Conservation (phyloP, 305 asterid genomes). For the Solanum hybrid region DNA sequence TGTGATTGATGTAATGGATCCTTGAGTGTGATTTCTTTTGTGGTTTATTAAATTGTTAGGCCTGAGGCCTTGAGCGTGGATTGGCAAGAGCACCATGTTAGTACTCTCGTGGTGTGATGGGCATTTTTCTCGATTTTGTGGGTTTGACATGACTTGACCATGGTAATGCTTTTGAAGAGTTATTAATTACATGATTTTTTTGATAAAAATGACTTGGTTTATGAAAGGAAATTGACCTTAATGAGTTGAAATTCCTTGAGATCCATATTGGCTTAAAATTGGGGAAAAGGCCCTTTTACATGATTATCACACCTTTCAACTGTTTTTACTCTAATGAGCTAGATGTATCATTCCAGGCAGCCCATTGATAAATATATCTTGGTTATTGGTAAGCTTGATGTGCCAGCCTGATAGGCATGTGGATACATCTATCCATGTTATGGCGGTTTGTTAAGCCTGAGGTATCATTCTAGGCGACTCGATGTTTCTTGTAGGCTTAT, state of each 20-base stretch:
- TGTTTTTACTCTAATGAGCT: neutral
- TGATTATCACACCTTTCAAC: neutral
- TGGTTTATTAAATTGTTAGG: neutral
- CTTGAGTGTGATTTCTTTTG: neutral
- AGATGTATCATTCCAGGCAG: neutral
- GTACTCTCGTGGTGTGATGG: neutral
- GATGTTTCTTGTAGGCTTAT: neutral
- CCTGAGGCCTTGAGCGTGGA: neutral
- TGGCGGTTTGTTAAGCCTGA: neutral
- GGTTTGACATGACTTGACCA: neutral
- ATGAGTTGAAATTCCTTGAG: neutral
- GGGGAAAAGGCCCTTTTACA: neutral
- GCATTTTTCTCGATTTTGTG: neutral
- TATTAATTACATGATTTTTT: neutral
- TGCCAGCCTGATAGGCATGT: neutral
- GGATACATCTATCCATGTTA: neutral
- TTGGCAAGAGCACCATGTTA: neutral
- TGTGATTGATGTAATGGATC: neutral
- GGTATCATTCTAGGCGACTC: neutral
- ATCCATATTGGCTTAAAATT: neutral
- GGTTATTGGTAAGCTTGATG: neutral
- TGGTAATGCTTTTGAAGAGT: neutral
- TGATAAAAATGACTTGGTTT: neutral
- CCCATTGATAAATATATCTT: neutral
- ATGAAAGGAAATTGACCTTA: neutral